Evolutionary conservation across 1,284 basidiomycete species (phyloP), one percentile per base, ranked within the genome.

Genomic region (Heliocybe sulcata): DNA sequence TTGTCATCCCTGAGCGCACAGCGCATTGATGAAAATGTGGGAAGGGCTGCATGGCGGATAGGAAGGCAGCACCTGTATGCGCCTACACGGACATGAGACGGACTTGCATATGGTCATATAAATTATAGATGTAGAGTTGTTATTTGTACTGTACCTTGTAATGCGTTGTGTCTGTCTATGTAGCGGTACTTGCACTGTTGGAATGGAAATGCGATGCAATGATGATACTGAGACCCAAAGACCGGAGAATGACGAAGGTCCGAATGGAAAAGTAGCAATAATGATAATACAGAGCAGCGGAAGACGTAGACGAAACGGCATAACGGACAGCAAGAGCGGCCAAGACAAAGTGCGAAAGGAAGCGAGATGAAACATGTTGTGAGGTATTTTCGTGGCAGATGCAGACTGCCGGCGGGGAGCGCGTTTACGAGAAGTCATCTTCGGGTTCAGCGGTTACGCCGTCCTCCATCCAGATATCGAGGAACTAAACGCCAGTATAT

Each of bases 391-490:
- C 38, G n/a, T 4, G 38, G n/a, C 8, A 42, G 16, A 6, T 20
- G n/a, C 38, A 42, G 19, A n/a, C 4, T 20, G 6, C 6, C 8
- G 16, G 16, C 38, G 38, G 38, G 12, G 38, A 6, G 29, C n/a
- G 12, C 12, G 29, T 4, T 26, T 29, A 49, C 4, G 33, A 59
- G 38, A 64, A 55, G 52, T 69, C 64, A 11, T 85, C 84, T 60
- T 82, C 81, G 12, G 86, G 87, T 66, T 90, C 87, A 8, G 77
- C 81, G n/a, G 74, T 73, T 38, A 87, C 76, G 20, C 89, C 89
- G 60, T 92, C 89, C 66, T 87, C 87, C 56, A 84, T 85, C 89
- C 89, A 92, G 53, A 90, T 79, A 56, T 82, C 80, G 55, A 90
- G 71, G 68, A 92, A 89, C 88, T 91, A 61, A 27, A 45, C 47